These are phyloP conservation scores for Epichloe amarillans DNA, from an alignment of 2,329 filamentous ascomycete genomes.

Conservation along the genomic window DNA sequence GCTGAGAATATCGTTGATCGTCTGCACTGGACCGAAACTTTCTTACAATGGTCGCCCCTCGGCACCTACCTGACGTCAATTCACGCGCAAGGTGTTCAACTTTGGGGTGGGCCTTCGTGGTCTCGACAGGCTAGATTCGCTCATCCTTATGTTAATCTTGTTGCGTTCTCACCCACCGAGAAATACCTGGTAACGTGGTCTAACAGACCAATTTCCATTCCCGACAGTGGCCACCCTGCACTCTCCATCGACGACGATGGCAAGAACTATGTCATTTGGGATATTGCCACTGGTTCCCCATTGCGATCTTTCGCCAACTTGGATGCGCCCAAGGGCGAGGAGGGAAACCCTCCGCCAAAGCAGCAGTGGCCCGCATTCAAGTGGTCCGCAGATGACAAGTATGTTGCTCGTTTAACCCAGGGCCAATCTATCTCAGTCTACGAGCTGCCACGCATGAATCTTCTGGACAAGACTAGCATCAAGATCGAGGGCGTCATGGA, in stretches of 20 bases:
- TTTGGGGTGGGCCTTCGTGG: constrained; percentile 90
- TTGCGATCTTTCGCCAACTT: constrained; percentile 88
- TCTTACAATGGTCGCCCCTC: constrained; percentile 93
- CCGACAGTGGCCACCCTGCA: constrained; percentile 73
- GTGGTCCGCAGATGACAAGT: constrained; percentile 96
- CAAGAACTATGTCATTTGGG: constrained; percentile 99
- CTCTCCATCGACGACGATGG: constrained; percentile 87
- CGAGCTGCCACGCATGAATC: constrained; percentile 76
- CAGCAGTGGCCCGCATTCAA: constrained; percentile 98
- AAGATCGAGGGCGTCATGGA: constrained; percentile 96
- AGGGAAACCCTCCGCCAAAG: constrained; percentile 62
- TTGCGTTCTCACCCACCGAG: constrained; percentile 89
- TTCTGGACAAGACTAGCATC: constrained; percentile 80
- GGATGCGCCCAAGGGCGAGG: constrained; percentile 51
- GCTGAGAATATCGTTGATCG: constrained; percentile 86
- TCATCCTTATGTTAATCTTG: constrained; percentile 87
- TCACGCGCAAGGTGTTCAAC: constrained; percentile 89
- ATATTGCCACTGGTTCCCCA: constrained; percentile 77
- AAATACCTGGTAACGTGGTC: constrained; percentile 96
- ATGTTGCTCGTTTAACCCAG: constrained; percentile 82
- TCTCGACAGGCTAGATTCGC: constrained; percentile 83
- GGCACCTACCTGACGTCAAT: constrained; percentile 92
- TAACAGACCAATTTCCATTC: constrained; percentile 79
- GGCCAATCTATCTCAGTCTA: constrained; percentile 84
- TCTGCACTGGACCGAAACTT: constrained; percentile 93